Conservation (phyloP, 176 grass and related monocot genomes). For the Oryza rufipogon region DNA sequence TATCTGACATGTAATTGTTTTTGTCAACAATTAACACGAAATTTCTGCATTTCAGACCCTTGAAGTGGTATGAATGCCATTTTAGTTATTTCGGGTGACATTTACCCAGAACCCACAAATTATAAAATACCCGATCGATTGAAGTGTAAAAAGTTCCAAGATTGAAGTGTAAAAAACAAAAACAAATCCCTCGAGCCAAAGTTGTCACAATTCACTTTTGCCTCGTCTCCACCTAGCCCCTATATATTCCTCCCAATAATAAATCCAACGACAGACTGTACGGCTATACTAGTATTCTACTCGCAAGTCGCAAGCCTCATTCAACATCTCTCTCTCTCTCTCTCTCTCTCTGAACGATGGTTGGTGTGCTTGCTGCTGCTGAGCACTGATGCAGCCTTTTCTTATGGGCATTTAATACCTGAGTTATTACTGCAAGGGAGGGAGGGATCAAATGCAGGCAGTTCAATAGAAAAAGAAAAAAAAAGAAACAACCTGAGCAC, state of each 20-base stretch:
- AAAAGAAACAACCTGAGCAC: neutral
- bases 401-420: slow-evolving; percentile 12
- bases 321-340: neutral
- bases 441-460: neutral
- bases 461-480: neutral
- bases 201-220: too few relatives aligned
- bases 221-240: neutral
- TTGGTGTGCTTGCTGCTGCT: slow-evolving; percentile 4
- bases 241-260: slow-evolving; percentile 4
- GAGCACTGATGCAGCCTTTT: slow-evolving; percentile 4
- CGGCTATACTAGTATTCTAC: slow-evolving; percentile 4
- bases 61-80: too few relatives aligned
- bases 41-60: too few relatives aligned
- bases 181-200: too few relatives aligned
- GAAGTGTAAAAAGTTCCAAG: too few relatives aligned
- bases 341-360: neutral
- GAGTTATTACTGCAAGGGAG: neutral
- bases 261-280: slow-evolving; percentile 12
- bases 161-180: too few relatives aligned
- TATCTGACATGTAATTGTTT: too few relatives aligned
- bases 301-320: neutral
- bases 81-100: too few relatives aligned
- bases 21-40: too few relatives aligned
- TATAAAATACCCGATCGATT: too few relatives aligned
- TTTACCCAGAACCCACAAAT: too few relatives aligned